Evolutionary conservation across 345 rosid species (phyloP), one percentile per base, ranked within the genome.

Genomic region (Brassica juncea): DNA sequence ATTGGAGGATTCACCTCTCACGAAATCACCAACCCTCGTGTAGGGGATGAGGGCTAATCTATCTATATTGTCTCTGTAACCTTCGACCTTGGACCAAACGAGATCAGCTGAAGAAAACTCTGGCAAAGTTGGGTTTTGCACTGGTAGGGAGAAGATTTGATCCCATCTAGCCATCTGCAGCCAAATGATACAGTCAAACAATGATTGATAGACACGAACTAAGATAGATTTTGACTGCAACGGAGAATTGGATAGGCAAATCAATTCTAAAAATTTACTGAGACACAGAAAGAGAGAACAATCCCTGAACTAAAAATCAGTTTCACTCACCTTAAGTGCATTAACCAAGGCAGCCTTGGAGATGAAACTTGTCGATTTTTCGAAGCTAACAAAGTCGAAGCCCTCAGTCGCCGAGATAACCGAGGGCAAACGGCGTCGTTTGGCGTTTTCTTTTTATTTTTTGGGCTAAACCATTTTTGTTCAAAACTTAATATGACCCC

Each of bases 131-230:
- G 97, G 99, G 75, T 86, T 93, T 84, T 93, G 98, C 19, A 93
- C 94, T 0, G 98, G 98, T 42, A 93, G 87, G 60, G 99, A 89
- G 82, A 95, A 84, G 68, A 95, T 91, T 86, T 84, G 89, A 80
- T 95, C 99, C 99, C 99, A 93, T 77, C 98, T 85, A 54, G 99
- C 98, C 99, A 93, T 95, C 97, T 91, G 86, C 37, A 74, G 73
- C 39, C 59, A 0, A 0, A 49, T 9, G 47, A 37, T 37, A 37
- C 44, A 37, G 11, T 35, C 39, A 7, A 6, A 35, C 9, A 35
- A 35, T 35, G 42, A 39, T 0, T 37, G 1, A 39, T 2, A 39
- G 4, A 39, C 44, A 8, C 44, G 44, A 39, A 42, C 49, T 10
- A 2, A 42, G 3, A 39, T 11, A 37, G 44, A 37, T 37, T 37